Evolutionary conservation across 108 stramenopile species (phyloP).

Genomic region (Phaeodactylum tricornutum): DNA sequence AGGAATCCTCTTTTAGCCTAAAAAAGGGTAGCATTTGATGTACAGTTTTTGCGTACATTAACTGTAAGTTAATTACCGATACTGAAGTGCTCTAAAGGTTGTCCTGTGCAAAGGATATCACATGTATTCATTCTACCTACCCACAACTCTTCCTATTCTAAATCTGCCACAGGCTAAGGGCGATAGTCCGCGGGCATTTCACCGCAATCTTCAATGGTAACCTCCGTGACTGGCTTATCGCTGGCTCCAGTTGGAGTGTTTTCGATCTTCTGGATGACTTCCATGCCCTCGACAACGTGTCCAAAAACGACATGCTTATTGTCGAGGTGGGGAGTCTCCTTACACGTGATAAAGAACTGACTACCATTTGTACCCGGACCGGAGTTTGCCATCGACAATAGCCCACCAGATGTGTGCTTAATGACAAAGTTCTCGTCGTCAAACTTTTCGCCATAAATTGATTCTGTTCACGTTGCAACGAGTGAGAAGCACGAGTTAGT

Average conservation of each 20-base stretch:
- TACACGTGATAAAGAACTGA: conserved; percentile 93
- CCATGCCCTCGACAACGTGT: conserved; percentile 96
- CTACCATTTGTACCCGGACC: conserved; percentile 85
- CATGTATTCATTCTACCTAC: too few species aligned
- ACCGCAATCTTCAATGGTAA: conserved; percentile 90
- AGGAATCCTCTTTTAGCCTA: too few species aligned
- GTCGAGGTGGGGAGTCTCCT: conserved; percentile 88
- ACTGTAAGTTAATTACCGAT: too few species aligned
- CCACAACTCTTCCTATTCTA: too few species aligned
- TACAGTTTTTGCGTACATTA: too few species aligned
- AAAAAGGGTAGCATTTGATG: too few species aligned
- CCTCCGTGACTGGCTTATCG: conserved; percentile 78
- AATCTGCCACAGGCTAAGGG: too few species aligned
- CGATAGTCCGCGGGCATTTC: conserved; percentile 52
- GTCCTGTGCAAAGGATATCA: too few species aligned
- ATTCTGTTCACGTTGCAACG: too few species aligned
- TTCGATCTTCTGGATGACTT: conserved; percentile 85
- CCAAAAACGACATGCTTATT: conserved; percentile 99
- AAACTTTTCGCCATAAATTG: conserved; percentile 92
- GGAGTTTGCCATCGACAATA: conserved; percentile 76
- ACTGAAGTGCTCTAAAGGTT: too few species aligned
- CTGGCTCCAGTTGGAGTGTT: conserved; percentile 30
- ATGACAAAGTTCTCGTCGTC: conserved; percentile 84
- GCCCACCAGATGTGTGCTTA: conserved; percentile 75
- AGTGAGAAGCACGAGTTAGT: too few species aligned